phyloP scores from a whole-genome alignment of 768 basidiomycete species.

The Lentinus brumalis region DNA sequence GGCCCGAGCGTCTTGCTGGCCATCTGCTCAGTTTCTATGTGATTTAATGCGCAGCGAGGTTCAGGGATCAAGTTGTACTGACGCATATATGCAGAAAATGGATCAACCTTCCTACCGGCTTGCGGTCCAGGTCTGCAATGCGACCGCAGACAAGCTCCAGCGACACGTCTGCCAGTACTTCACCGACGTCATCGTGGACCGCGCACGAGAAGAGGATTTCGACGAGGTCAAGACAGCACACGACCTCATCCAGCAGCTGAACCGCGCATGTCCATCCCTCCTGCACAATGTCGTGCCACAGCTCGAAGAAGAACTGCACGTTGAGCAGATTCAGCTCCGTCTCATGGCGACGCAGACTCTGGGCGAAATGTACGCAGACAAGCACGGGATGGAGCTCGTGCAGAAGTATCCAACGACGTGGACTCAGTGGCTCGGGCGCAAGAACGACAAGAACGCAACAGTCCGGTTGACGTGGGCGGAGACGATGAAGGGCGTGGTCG shows the following conservation, averaged over 20 bases:
- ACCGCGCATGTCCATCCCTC: constrained; percentile 76
- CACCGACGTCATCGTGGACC: constrained; percentile 78
- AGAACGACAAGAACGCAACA: constrained; percentile 68
- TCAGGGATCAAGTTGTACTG: constrained; percentile 1
- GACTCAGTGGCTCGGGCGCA: constrained; percentile 79
- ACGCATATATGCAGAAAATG: constrained; percentile 45
- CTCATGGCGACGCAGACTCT: constrained; percentile 83
- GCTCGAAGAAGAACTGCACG: constrained; percentile 86
- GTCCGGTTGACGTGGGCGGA: constrained; percentile 85
- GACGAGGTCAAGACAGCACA: constrained; percentile 77
- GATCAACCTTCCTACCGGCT: constrained; percentile 81
- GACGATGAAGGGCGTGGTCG: constrained; percentile 58
- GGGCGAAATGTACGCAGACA: constrained; percentile 89
- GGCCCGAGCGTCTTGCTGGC: background rate
- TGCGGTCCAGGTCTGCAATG: constrained; percentile 84
- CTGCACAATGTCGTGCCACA: constrained; percentile 91
- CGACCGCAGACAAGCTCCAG: constrained; percentile 82
- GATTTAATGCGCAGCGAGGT: background rate
- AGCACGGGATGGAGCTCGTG: constrained; percentile 70
- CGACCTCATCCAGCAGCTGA: constrained; percentile 80
- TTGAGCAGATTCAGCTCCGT: constrained; percentile 71
- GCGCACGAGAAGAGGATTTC: constrained; percentile 61
- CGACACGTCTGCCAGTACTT: constrained; percentile 92
- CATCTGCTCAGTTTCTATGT: too few relatives aligned
- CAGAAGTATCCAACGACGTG: constrained; percentile 84